Conservation (phyloP, 2,329 filamentous ascomycete species). For the Cladophialophora yegresii region DNA sequence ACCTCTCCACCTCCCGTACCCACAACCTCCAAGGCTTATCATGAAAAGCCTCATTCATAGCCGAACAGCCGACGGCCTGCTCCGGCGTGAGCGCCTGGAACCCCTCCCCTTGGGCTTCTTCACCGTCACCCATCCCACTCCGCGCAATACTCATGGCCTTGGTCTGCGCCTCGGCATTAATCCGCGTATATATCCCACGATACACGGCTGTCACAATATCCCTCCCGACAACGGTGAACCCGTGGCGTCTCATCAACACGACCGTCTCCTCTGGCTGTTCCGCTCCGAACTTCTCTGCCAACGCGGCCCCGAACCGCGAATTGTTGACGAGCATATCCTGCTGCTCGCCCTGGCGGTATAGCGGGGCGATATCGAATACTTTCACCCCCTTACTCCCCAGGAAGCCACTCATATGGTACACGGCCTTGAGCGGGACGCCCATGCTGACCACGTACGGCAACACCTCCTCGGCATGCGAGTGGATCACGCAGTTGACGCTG, state of each 20-base stretch:
- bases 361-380: constrained; percentile 42
- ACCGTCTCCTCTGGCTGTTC: constrained; percentile 39
- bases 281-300: constrained; percentile 42
- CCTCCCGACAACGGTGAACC: constrained; percentile 46
- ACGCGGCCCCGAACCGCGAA: constrained; percentile 40
- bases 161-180: constrained; percentile 49
- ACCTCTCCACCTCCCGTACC: constrained; percentile 33
- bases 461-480: constrained; percentile 51
- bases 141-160: constrained; percentile 40
- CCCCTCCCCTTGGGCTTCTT: not conserved
- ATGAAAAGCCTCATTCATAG: constrained; percentile 28
- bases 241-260: constrained; percentile 52
- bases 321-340: constrained; percentile 47
- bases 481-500: constrained; percentile 47
- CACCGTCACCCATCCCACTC: not conserved
- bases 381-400: constrained; percentile 41
- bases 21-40: constrained; percentile 35
- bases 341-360: constrained; percentile 38
- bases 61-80: constrained; percentile 23
- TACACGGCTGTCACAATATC: constrained; percentile 48
- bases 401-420: constrained; percentile 51
- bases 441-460: constrained; percentile 46
- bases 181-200: constrained; percentile 50
- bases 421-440: constrained; percentile 46
- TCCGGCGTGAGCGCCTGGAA: constrained; percentile 29